Base-by-base conservation (phyloP, 306 rosid species). In the Lathyrus tuberosus region DNA sequence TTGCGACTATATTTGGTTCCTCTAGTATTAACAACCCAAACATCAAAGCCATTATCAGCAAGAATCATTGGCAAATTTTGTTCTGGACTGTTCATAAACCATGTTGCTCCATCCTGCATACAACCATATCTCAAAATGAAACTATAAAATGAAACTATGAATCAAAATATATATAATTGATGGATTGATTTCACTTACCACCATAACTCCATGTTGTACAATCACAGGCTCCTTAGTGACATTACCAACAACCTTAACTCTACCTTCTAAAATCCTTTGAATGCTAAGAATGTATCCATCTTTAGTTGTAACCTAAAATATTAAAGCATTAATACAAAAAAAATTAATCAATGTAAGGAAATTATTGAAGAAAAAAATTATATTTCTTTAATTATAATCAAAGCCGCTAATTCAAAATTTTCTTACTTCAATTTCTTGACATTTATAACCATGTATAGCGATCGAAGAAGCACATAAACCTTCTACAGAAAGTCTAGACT, bases 1-100 rank as follows among this genome's bases (percentile, higher is more conserved):
- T 65, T 60, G 14, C 81, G 82, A 73, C 98, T 93, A 53, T 80
- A 88, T 65, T 88, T 73, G 53, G 98, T 93, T 74, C 96, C 97
- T 82, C 97, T 80, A 30, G 84, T 24, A 67, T 90, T 88, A 8
- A 83, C 62, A 52, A 93, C 82, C 97, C 97, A 93, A 14, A 90
- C 96, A 24, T 93, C 98, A 24, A 70, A 89, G 3, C 91, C 96
- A 8, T 67, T 66, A 26, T 91, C 94, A 0, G 91, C 91, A 14
- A 91, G 76, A 78, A 84, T 83, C 85, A 91, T 20, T 6, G 97
- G 97, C 28, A 91, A 62, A 82, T 84, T 81, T 64, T 78, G 86
- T 1, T 89, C 84, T 3, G 97, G 91, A 5, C 83, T 37, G 67
- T 85, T 87, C 30, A 84, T 3, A 31, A 93, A 40, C 94, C 96